A percentile compares a stretch with the other conserved stretches of the same genome.
Conservation (phyloP, 225 moss, liverwort and hornwort genomes). For the Physcomitrium patens region DNA sequence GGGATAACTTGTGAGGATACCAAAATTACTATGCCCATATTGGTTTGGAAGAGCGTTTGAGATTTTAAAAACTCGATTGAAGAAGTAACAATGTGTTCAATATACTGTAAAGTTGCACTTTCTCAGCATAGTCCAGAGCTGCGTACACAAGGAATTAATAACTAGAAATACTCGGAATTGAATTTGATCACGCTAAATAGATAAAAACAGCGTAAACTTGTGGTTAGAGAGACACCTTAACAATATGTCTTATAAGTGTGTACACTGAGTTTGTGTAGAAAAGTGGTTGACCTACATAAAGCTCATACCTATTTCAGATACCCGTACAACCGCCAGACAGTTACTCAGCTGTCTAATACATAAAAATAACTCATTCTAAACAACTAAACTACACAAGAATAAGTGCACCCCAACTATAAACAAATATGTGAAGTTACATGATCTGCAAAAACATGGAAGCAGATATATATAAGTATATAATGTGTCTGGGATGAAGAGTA, state of each 20-base stretch:
- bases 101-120: not conserved
- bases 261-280: slow-evolving; percentile 99
- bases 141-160: not conserved
- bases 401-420: not conserved
- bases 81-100: too few species aligned
- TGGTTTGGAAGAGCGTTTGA: slow-evolving; percentile 36
- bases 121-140: not conserved
- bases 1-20: slow-evolving; percentile 95
- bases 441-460: slow-evolving; percentile 6
- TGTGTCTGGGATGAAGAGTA: slow-evolving; percentile 1
- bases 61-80: not conserved
- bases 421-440: not conserved
- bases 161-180: not conserved
- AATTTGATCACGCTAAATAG: not conserved
- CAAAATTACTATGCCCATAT: slow-evolving; percentile 59
- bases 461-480: slow-evolving; percentile 4
- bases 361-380: not conserved
- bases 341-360: slow-evolving; percentile 25
- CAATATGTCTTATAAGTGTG: slow-evolving; percentile 95
- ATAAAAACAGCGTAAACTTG: not conserved
- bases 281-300: slow-evolving; percentile 97
- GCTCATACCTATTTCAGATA: slow-evolving; percentile 76
- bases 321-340: slow-evolving; percentile 27
- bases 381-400: not conserved
- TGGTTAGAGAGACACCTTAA: slow-evolving; percentile 66